Conservation (phyloP, 2,329 filamentous ascomycete species). For the Fusarium sp. region DNA sequence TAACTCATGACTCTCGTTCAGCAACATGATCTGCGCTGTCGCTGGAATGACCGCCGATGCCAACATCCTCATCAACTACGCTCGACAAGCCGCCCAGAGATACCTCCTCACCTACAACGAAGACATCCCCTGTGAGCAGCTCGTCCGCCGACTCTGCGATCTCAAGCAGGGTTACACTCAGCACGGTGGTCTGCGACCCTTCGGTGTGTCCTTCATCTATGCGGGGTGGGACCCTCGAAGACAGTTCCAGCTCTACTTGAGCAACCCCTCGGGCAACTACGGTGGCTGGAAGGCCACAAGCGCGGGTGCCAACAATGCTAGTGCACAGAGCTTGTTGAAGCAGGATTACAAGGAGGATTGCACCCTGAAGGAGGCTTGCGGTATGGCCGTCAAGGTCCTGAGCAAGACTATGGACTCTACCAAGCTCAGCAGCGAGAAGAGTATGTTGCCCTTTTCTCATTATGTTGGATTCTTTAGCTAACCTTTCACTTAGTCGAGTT, state of each 20-base stretch:
- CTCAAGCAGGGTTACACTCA: constrained; percentile 99
- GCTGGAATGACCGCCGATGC: constrained; percentile 99
- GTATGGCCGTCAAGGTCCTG: constrained; percentile 96
- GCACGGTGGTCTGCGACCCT: constrained; percentile 96
- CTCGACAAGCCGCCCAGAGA: constrained; percentile 93
- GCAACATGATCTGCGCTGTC: constrained; percentile 99
- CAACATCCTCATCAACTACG: constrained; percentile 99
- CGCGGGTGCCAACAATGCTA: constrained; percentile 97
- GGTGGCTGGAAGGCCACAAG: constrained; percentile 99
- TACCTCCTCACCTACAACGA: constrained; percentile 99
- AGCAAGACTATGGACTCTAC: constrained; percentile 99
- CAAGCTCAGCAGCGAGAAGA: constrained; percentile 99
- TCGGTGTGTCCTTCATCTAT: constrained; percentile 99
- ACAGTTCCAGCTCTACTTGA: constrained; percentile 98
- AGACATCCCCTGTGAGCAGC: constrained; percentile 99
- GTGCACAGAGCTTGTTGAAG: constrained; percentile 95
- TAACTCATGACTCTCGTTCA: constrained; percentile 50
- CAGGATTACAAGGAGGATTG: constrained; percentile 99
- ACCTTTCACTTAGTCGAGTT: constrained; percentile 80
- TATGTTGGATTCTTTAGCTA: constrained; percentile 7
- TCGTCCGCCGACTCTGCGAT: constrained; percentile 95
- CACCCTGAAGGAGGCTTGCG: constrained; percentile 94
- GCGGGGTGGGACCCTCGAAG: constrained; percentile 96
- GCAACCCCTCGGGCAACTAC: constrained; percentile 98
- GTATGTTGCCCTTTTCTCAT: constrained; percentile 61